Percentiles rank a stretch among this genome's conserved stretches.
Conservation (phyloP, 352 stramenopile genomes). For the Globisporangium polare region DNA sequence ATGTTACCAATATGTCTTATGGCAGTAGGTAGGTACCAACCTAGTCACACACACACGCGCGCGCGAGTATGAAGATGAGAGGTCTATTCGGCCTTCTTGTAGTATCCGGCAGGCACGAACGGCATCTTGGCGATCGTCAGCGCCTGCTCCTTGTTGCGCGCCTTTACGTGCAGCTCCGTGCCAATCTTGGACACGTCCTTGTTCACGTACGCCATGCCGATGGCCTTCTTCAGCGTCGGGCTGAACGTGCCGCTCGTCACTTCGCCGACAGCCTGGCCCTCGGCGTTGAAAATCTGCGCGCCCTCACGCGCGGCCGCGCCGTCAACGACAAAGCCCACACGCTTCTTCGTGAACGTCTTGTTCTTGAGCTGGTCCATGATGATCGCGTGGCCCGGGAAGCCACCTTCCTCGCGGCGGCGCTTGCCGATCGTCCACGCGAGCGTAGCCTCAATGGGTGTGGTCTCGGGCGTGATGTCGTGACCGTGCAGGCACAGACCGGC, state of each 20-base stretch:
- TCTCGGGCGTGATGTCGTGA: constrained; percentile 96
- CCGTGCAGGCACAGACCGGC: constrained; percentile 98
- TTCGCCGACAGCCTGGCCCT: constrained; percentile 79
- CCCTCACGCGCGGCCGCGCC: constrained; percentile 93
- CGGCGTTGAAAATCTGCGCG: constrained; percentile 90
- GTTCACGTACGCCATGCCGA: constrained; percentile 98
- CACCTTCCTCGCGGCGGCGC: constrained; percentile 77
- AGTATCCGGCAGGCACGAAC: constrained; percentile 97
- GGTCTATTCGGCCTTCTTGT: constrained; percentile 75
- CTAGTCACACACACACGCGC: too few relatives aligned
- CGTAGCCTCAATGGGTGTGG: constrained; percentile 93
- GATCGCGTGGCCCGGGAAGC: constrained; percentile 93
- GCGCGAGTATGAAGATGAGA: neutral
- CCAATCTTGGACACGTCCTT: constrained; percentile 89
- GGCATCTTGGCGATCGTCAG: constrained; percentile 97
- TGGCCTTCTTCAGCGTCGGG: constrained; percentile 94
- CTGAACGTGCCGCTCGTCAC: constrained; percentile 97
- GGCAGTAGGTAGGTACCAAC: neutral
- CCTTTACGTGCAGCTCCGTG: constrained; percentile 93
- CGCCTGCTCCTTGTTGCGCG: constrained; percentile 94
- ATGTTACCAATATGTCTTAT: constrained; percentile 1
- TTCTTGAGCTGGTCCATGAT: constrained; percentile 95
- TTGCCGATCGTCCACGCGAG: constrained; percentile 94
- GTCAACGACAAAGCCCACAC: constrained; percentile 95
- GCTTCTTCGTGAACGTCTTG: constrained; percentile 91